Evolutionary conservation across 805 yeast species (phyloP).

Genomic region (Tetrapisispora phaffii): DNA sequence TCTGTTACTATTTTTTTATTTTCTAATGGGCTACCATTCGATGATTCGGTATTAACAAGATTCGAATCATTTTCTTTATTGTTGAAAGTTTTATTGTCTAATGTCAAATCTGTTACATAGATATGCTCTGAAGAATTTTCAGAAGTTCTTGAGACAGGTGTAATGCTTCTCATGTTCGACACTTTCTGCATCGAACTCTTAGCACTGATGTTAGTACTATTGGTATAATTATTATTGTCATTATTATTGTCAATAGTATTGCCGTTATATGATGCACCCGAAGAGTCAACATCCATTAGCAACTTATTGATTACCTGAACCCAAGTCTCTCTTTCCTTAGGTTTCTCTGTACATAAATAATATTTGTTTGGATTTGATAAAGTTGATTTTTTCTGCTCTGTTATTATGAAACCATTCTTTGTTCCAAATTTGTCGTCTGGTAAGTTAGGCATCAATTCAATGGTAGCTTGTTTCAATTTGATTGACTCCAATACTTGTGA

Average conservation of each 20-base stretch:
- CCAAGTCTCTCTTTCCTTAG: slow-evolving; percentile 69
- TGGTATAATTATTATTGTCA: neutral
- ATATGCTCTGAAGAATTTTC: slow-evolving; percentile 10
- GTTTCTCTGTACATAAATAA: slow-evolving; percentile 69
- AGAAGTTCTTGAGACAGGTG: neutral
- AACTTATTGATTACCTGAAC: slow-evolving; percentile 37
- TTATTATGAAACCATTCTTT: slow-evolving; percentile 29
- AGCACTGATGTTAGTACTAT: neutral
- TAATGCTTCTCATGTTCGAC: neutral
- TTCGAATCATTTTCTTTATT: neutral
- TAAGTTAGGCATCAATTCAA: slow-evolving; percentile 31
- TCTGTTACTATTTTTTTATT: slow-evolving; percentile 24
- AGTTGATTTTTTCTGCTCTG: slow-evolving; percentile 34
- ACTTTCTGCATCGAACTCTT: neutral
- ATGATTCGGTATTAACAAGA: neutral
- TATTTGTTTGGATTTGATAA: slow-evolving; percentile 39
- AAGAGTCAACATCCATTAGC: slow-evolving; percentile 9
- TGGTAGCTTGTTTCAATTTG: slow-evolving; percentile 27
- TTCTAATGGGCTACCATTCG: neutral
- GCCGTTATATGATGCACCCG: neutral
- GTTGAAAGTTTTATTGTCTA: neutral
- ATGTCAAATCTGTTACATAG: slow-evolving; percentile 14
- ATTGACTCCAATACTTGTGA: slow-evolving; percentile 37
- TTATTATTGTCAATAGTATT: neutral
- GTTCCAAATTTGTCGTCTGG: slow-evolving; percentile 31